Evolutionary conservation across 768 basidiomycete genomes (phyloP), one percentile per base, ranked within the genome.

Genomic region (Boletus rex-veris): DNA sequence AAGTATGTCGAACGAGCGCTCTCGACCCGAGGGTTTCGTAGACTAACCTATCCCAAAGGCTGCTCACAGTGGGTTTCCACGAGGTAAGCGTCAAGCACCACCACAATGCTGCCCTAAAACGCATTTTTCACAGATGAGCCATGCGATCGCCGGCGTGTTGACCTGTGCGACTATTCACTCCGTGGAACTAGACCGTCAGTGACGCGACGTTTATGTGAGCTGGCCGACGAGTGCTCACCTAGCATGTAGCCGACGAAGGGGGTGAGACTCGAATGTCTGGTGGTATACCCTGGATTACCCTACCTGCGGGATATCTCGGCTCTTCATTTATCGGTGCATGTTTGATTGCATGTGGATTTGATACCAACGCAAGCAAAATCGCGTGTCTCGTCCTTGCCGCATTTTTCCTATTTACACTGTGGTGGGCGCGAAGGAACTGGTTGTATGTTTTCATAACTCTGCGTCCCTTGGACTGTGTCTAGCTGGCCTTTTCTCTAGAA

Each of bases 61-160:
- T 92, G 49, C 78, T 92, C 47, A 92, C 91, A 2, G 91, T 93
- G 44, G 91, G 91, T 45, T 92, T 93, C 66, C 91, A 93, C 71
- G 91, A 93, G 75, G 90, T 87, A 60, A 55, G 60, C 30, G 11
- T 16, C n/a, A 18, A 15, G 30, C 68, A 60, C 24, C 14, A 48
- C 41, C 39, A 37, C 41, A 48, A 39, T 39, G 35, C 42, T 36
- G 24, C 16, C 18, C 7, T 7, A 37, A 35, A 33, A 57, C 51
- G 15, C 48, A 28, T 48, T 50, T 53, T 46, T 45, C 45, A 7
- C 41, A 91, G 89, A 89, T 92, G 88, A 90, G 88, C 77, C 91
- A 94, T 69, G 91, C 91, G 6, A 60, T 92, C 50, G 74, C 82
- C 42, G 91, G 91, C 41, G 72, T 93, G 30, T 74, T 94, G 31